phyloP scores from a whole-genome alignment of 2,329 filamentous ascomycete species.

The Cytospora leucostoma region DNA sequence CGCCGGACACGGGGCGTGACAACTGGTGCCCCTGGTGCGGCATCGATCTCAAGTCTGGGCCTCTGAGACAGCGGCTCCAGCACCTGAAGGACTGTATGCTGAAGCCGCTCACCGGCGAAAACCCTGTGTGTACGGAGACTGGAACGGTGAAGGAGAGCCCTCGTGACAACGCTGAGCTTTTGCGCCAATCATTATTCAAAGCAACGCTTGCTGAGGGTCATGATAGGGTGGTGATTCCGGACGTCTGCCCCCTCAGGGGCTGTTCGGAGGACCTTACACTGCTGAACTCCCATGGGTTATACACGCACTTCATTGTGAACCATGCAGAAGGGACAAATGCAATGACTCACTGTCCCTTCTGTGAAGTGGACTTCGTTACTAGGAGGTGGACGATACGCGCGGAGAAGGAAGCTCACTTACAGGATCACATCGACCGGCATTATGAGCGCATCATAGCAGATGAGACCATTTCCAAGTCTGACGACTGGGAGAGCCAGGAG shows the following conservation, averaged over 20 bases:
- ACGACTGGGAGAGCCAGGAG: not conserved
- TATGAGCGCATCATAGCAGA: constrained; percentile 12
- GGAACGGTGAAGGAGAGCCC: constrained; percentile 15
- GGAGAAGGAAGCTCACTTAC: constrained; percentile 21
- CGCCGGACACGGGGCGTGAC: not conserved
- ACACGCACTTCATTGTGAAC: constrained; percentile 9
- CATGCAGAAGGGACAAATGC: not conserved
- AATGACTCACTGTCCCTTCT: constrained; percentile 22
- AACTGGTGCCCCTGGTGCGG: constrained; percentile 30
- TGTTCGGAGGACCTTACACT: constrained; percentile 8
- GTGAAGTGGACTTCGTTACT: constrained; percentile 13
- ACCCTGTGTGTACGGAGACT: constrained; percentile 16
- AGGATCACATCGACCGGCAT: constrained; percentile 20
- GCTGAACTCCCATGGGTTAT: constrained; percentile 13
- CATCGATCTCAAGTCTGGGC: constrained; percentile 12
- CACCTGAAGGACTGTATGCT: constrained; percentile 21
- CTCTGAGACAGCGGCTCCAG: not conserved
- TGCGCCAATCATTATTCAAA: not conserved
- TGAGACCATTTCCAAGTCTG: not conserved
- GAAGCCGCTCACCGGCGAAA: constrained; percentile 14
- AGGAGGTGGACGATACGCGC: constrained; percentile 6
- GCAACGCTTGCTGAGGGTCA: not conserved
- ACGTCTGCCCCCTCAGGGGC: not conserved
- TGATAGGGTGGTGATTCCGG: constrained; percentile 12
- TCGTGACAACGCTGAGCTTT: not conserved